Conservation (phyloP, 2,329 filamentous ascomycete genomes). For the Botrytis aclada region DNA sequence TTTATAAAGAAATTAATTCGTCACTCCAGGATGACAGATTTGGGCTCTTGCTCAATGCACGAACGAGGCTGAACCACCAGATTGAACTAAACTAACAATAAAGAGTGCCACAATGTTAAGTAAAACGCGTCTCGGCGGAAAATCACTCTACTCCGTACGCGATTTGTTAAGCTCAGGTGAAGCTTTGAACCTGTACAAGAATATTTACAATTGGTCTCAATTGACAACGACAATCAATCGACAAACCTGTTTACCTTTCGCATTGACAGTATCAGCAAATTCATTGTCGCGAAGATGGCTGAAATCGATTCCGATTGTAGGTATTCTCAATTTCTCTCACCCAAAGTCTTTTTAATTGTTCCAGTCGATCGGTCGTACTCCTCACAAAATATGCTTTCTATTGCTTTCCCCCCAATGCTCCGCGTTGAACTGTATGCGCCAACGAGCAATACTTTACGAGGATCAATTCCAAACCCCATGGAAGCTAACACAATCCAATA, state of each 20-base stretch:
- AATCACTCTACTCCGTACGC: slow-evolving; percentile 31
- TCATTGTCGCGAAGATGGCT: slow-evolving; percentile 24
- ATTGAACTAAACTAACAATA: not conserved
- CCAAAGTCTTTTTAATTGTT: not conserved
- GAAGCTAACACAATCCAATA: slow-evolving; percentile 4
- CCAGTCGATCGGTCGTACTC: not conserved
- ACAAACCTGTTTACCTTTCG: not conserved
- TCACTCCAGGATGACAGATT: slow-evolving; percentile 20
- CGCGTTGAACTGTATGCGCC: slow-evolving; percentile 1
- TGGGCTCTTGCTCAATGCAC: slow-evolving; percentile 9
- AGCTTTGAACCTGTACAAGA: slow-evolving; percentile 1
- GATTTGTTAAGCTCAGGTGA: slow-evolving; percentile 5
- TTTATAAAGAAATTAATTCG: slow-evolving; percentile 12
- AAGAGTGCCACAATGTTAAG: not conserved
- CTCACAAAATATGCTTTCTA: not conserved
- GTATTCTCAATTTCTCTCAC: slow-evolving; percentile 13
- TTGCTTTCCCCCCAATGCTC: not conserved
- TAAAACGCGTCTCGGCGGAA: slow-evolving; percentile 18
- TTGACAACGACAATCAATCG: not conserved
- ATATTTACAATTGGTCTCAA: not conserved
- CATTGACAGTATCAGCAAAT: not conserved
- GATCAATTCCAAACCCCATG: not conserved
- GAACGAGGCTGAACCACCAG: slow-evolving; percentile 18
- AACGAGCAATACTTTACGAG: not conserved
- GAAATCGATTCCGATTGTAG: slow-evolving; percentile 30